Evolutionary conservation across 1,284 basidiomycete genomes (phyloP).

Genomic region (Chondrostereum purpureum): DNA sequence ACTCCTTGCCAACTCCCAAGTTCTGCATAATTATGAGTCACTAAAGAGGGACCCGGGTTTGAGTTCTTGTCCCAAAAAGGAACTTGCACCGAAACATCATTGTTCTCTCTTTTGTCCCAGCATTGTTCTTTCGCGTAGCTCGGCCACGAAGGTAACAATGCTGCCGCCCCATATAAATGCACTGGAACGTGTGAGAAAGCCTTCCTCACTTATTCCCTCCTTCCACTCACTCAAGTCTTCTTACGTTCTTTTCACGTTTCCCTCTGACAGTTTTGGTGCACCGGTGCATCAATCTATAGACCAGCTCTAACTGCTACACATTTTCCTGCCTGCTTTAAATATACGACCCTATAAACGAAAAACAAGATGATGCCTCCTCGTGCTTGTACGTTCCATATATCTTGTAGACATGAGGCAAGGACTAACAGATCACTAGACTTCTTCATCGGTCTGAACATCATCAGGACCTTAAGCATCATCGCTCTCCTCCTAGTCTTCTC

Average conservation of each 20-base stretch:
- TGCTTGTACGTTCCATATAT: neutral
- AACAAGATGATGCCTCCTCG: neutral
- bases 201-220: no score
- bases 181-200: no score
- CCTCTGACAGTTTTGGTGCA: neutral
- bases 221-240: neutral
- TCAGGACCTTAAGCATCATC: slow-evolving; percentile 76
- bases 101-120: no score
- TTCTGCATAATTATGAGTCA: no score
- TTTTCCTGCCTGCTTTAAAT: neutral
- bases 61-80: no score
- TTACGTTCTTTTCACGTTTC: neutral
- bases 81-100: no score
- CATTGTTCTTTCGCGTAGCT: no score
- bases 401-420: neutral
- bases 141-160: no score
- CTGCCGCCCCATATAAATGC: no score
- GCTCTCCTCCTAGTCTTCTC: slow-evolving; percentile 73
- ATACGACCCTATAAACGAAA: neutral
- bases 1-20: no score
- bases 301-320: neutral
- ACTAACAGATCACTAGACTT: neutral
- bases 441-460: slow-evolving; percentile 76
- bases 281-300: neutral
- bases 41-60: no score